These are phyloP conservation scores for Exophiala dermatitidis DNA, from an alignment of 2,329 filamentous ascomycete species.

Conservation along the genomic window DNA sequence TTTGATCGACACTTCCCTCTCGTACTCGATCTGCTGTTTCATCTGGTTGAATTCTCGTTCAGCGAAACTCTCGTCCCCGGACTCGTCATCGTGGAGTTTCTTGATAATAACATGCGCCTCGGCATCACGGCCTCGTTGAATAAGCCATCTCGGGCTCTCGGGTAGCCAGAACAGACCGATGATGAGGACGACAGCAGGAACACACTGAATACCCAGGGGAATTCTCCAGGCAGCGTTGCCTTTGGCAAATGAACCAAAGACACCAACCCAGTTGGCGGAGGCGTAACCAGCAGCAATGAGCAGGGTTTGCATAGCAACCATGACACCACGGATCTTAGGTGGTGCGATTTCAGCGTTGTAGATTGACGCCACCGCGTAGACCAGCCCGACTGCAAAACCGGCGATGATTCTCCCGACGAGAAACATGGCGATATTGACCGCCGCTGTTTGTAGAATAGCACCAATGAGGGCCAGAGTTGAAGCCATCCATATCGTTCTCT, in stretches of 20 bases:
- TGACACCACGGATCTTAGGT: conserved; percentile 9
- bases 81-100: conserved; percentile 58
- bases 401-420: conserved; percentile 14
- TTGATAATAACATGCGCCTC: conserved; percentile 50
- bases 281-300: conserved; percentile 8
- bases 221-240: conserved; percentile 48
- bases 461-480: conserved; percentile 1
- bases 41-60: conserved; percentile 11
- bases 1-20: neutral
- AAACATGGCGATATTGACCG: conserved; percentile 8
- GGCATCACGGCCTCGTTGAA: conserved; percentile 9
- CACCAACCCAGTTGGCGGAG: conserved; percentile 29
- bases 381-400: conserved; percentile 11
- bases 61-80: conserved; percentile 44
- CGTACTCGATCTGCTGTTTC: conserved; percentile 1
- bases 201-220: conserved; percentile 40
- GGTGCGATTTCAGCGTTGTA: conserved; percentile 14
- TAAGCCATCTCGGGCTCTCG: conserved; percentile 18
- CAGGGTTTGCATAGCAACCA: conserved; percentile 2
- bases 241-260: conserved; percentile 47
- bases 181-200: conserved; percentile 35
- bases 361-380: conserved; percentile 2
- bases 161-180: conserved; percentile 40
- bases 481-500: conserved; percentile 6
- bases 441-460: conserved; percentile 1